phyloP scores from a whole-genome alignment of 2,329 filamentous ascomycete species.

The Byssochlamys sp. region DNA sequence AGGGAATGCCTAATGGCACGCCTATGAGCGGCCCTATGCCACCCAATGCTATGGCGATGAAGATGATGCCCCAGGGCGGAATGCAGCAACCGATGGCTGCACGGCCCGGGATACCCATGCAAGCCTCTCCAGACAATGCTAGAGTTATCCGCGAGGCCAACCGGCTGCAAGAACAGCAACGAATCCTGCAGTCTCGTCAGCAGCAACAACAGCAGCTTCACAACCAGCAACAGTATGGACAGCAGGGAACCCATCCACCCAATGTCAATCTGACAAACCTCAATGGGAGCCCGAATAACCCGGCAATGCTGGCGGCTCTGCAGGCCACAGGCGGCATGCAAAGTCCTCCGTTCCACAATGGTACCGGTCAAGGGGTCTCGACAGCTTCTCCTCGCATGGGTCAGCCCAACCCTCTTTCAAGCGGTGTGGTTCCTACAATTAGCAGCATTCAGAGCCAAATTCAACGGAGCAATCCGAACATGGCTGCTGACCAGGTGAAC shows the following conservation, averaged over 20 bases:
- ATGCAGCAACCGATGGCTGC: conserved; percentile 41
- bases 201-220: conserved; percentile 33
- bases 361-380: conserved; percentile 30
- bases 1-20: conserved; percentile 30
- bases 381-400: conserved; percentile 39
- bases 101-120: conserved; percentile 39
- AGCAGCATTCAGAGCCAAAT: conserved; percentile 45
- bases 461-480: conserved; percentile 41
- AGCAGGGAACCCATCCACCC: conserved; percentile 36
- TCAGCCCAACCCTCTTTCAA: conserved; percentile 43
- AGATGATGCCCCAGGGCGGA: conserved; percentile 46
- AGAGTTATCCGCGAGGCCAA: conserved; percentile 40
- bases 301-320: conserved; percentile 37
- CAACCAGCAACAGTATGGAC: conserved; percentile 30
- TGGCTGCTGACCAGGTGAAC: conserved; percentile 46
- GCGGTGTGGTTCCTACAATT: conserved; percentile 46
- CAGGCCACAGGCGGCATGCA: conserved; percentile 34
- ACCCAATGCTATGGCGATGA: conserved; percentile 50
- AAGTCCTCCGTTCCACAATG: conserved; percentile 35
- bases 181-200: conserved; percentile 50
- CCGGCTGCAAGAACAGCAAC: conserved; percentile 44
- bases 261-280: conserved; percentile 35
- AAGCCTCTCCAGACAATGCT: conserved; percentile 44
- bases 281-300: conserved; percentile 31
- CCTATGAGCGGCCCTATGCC: conserved; percentile 42